Percentiles rank a stretch among this genome's conserved stretches.
These are phyloP conservation scores for Xylariaceae sp. DNA, from an alignment of 2,329 filamentous ascomycete species.

Conservation along the genomic window DNA sequence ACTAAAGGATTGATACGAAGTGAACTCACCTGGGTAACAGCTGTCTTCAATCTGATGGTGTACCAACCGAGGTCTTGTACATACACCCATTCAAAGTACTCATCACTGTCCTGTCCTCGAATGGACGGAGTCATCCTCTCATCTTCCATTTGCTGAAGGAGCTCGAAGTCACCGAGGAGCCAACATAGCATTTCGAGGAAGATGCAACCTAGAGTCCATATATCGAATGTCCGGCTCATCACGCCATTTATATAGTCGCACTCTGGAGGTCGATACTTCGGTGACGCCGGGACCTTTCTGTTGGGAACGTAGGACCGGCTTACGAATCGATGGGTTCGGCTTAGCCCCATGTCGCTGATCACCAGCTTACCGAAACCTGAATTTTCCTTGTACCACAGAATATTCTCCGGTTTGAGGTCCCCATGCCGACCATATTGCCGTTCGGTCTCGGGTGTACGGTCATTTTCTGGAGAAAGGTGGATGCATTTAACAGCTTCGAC, in stretches of 20 bases:
- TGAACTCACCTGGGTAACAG: neutral
- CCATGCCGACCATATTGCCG: constrained; percentile 18
- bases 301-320: neutral
- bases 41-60: neutral
- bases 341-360: constrained; percentile 24
- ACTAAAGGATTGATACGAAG: too few species aligned
- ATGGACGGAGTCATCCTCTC: neutral
- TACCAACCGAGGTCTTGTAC: neutral
- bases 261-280: constrained; percentile 11
- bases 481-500: constrained; percentile 10
- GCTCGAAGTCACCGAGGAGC: neutral
- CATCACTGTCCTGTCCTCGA: neutral
- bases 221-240: constrained; percentile 11
- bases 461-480: neutral
- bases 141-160: neutral
- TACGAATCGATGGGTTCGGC: neutral
- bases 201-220: constrained; percentile 12
- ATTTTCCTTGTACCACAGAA: constrained; percentile 11
- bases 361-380: constrained; percentile 10
- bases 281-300: accelerated
- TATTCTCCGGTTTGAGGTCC: constrained; percentile 22
- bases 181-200: constrained; percentile 8
- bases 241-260: neutral
- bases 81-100: constrained; percentile 11
- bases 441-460: neutral